Conservation (phyloP, 495 filamentous ascomycete species). For the Collariella sp. region DNA sequence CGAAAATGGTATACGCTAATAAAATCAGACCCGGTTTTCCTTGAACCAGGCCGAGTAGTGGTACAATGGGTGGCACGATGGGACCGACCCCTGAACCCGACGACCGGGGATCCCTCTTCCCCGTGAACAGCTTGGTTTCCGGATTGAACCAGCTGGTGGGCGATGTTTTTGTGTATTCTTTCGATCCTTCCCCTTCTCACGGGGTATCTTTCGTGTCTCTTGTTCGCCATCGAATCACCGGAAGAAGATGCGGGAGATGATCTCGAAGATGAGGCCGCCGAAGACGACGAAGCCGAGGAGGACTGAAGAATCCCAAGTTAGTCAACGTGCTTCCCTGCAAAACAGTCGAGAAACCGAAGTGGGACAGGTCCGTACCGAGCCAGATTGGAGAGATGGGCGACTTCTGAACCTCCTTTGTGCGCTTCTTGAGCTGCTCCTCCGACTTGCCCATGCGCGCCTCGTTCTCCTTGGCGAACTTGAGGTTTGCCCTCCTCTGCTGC, state of each 20-base stretch:
- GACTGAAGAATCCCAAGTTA: constrained; percentile 36
- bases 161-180: not conserved
- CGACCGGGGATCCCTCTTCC: not conserved
- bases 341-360: not conserved
- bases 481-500: constrained; percentile 82
- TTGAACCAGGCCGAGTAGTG: not conserved
- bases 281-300: constrained; percentile 75
- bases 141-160: not conserved
- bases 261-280: constrained; percentile 75
- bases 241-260: constrained; percentile 68
- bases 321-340: constrained; percentile 8
- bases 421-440: constrained; percentile 57
- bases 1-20: constrained; percentile 7
- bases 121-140: no score
- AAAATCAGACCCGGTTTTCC: not conserved
- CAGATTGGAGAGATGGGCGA: constrained; percentile 70
- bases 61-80: not conserved
- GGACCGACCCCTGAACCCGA: not conserved
- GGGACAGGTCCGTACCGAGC: constrained; percentile 57
- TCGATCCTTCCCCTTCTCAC: not conserved
- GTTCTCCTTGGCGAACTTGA: constrained; percentile 71
- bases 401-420: constrained; percentile 54
- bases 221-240: constrained; percentile 14
- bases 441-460: constrained; percentile 77
- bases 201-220: not conserved